Evolutionary conservation across 148 eudicot species (phyloP), one percentile per base, ranked within the genome.

Genomic region (Chenopodium quinoa): DNA sequence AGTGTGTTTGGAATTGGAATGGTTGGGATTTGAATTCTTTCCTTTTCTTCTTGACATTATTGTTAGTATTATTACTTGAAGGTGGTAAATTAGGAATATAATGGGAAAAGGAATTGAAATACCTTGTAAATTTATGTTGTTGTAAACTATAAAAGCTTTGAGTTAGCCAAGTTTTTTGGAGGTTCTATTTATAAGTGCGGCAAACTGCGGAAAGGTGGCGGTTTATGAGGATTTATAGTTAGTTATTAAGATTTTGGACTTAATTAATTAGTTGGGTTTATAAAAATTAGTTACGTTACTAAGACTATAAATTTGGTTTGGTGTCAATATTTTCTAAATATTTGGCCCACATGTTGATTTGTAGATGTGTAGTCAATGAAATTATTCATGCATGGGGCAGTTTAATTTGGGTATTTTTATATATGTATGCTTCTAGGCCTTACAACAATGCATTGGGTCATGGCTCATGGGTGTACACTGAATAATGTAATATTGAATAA

Each of bases 161-260:
- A 11, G 54, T 50, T 50, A 50, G 16, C 54, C 54, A 27, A 29
- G 3, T 2, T 27, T 50, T 29, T 3, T 13, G n/a, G 14, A 6
- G 22, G 11, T 64, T 75, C 25, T 73, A 32, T 44, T 11, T 73
- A 0, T 9, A 44, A 27, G 31, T 19, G 75, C 5, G 22, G 47
- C 58, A 58, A 73, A 80, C n/a, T 63, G n/a, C 19, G 73, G 65
- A 7, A 48, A 11, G 16, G 78, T 63, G 83, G 78, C 73, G 64
- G 72, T 73, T 64, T n/a, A 20, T 2, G 47, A 40, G 63, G 37
- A 17, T 64, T 73, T 73, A 73, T 63, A 64, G 54, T 50, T 11
- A 13, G 54, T 11, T 13, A 14, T 48, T 2, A n/a, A 34, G 9
- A n/a, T 50, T 52, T 50, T 78, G 12, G 19, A 44, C 37, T 37